These are phyloP conservation scores for Camillea tinctor DNA, from an alignment of 2,329 filamentous ascomycete species.

Conservation along the genomic window DNA sequence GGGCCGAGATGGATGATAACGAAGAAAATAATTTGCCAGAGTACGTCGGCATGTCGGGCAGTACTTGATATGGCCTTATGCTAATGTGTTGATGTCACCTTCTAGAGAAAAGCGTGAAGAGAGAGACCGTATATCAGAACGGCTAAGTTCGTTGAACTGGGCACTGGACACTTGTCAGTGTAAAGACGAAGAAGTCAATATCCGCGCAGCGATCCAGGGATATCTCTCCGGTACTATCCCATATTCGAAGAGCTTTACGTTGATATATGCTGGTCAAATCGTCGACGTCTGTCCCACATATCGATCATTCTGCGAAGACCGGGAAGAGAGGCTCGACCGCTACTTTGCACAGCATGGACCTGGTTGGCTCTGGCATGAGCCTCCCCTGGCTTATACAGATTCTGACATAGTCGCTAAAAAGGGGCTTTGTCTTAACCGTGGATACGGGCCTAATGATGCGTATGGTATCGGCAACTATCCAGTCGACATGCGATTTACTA, in stretches of 20 bases:
- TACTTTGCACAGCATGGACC: conserved; percentile 37
- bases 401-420: conserved; percentile 30
- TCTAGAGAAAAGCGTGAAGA: conserved; percentile 29
- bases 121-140: conserved; percentile 29
- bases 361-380: conserved; percentile 48
- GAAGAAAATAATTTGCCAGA: conserved; percentile 34
- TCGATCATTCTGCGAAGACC: conserved; percentile 37
- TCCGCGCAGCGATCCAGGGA: conserved; percentile 40
- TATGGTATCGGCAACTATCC: conserved; percentile 28
- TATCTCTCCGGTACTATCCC: conserved; percentile 41
- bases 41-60: conserved; percentile 20
- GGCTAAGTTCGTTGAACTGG: conserved; percentile 33
- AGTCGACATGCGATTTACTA: conserved; percentile 14
- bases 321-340: conserved; percentile 38
- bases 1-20: conserved; percentile 30
- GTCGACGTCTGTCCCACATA: conserved; percentile 41
- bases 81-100: conserved; percentile 12
- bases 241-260: conserved; percentile 39
- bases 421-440: conserved; percentile 28
- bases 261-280: conserved; percentile 43
- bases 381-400: conserved; percentile 34
- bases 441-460: background rate
- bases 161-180: conserved; percentile 34
- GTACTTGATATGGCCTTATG: background rate
- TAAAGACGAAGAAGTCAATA: conserved; percentile 40